These are phyloP conservation scores for Chenopodium suecicum DNA, from an alignment of 148 eudicot genomes.

Conservation along the genomic window DNA sequence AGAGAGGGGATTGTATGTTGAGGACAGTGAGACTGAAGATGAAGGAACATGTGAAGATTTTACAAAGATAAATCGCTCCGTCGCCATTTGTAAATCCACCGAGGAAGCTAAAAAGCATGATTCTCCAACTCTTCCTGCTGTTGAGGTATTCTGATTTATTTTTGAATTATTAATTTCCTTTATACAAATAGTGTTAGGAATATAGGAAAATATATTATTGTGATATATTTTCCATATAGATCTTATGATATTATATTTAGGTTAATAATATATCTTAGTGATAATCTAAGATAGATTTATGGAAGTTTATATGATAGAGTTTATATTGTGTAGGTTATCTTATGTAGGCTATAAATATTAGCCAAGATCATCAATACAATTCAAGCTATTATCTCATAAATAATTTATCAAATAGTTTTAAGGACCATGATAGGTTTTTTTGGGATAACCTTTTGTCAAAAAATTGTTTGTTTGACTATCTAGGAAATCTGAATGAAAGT, in stretches of 20 bases:
- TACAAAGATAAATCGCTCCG: slow-evolving; percentile 5
- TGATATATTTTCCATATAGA: no score
- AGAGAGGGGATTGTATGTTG: slow-evolving; percentile 31
- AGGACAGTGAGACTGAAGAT: slow-evolving; percentile 34
- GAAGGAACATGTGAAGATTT: slow-evolving; percentile 25
- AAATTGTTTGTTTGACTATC: no score
- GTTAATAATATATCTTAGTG: no score
- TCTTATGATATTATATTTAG: no score
- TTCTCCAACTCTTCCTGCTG: slow-evolving; percentile 6
- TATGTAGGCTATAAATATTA: no score
- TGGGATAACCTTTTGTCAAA: background rate
- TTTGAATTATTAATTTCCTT: background rate
- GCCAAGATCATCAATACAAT: no score
- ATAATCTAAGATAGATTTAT: no score
- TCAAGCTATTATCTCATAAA: no score
- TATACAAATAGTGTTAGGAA: background rate
- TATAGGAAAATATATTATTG: no score
- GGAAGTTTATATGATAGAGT: no score
- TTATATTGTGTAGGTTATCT: no score
- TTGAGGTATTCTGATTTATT: slow-evolving; percentile 24
- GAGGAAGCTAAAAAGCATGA: slow-evolving; percentile 7
- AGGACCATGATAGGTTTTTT: background rate
- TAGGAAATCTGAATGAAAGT: background rate
- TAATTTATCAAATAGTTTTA: background rate
- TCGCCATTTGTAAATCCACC: slow-evolving; percentile 2